Percentiles rank a stretch among this genome's conserved stretches.
Conservation (phyloP, 306 rosid genomes). For the Purshia tridentata region DNA sequence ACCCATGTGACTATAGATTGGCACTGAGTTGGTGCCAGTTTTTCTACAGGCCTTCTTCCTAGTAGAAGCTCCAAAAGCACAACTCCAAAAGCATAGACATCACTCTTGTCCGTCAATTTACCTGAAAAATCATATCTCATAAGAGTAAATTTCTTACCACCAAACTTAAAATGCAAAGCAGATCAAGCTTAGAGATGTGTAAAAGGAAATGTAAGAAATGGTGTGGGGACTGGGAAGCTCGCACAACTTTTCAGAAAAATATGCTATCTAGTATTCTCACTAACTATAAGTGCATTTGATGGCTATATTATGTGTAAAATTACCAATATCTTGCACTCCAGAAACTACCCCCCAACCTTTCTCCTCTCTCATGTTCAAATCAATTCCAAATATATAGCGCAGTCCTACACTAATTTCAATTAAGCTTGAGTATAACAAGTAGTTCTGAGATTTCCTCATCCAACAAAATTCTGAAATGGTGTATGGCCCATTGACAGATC, state of each 20-base stretch:
- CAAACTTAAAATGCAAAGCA: constrained; percentile 1
- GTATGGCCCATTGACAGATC: constrained; percentile 22
- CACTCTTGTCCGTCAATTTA: constrained; percentile 90
- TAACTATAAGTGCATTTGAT: neutral
- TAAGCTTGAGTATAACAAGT: neutral
- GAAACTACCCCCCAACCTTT: neutral
- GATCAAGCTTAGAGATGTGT: neutral
- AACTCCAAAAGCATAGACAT: constrained; percentile 89
- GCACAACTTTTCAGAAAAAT: neutral
- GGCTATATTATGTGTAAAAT: neutral
- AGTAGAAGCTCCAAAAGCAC: constrained; percentile 85
- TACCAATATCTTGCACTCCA: neutral
- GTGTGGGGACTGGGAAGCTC: neutral
- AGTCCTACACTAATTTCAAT: neutral
- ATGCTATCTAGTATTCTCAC: neutral
- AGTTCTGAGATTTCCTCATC: constrained; percentile 9
- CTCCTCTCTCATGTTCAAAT: neutral
- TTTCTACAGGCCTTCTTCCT: constrained; percentile 86
- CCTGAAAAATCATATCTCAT: constrained; percentile 39
- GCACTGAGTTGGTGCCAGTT: constrained; percentile 77
- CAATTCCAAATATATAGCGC: neutral
- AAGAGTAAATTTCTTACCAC: neutral
- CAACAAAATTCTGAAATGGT: constrained; percentile 10
- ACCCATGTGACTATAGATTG: constrained; percentile 99
- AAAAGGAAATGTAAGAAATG: neutral